A percentile compares a stretch with the other conserved stretches of the same genome.
Evolutionary conservation across 345 rosid species (phyloP).

Genomic region (Bruguiera gymnorhiza): DNA sequence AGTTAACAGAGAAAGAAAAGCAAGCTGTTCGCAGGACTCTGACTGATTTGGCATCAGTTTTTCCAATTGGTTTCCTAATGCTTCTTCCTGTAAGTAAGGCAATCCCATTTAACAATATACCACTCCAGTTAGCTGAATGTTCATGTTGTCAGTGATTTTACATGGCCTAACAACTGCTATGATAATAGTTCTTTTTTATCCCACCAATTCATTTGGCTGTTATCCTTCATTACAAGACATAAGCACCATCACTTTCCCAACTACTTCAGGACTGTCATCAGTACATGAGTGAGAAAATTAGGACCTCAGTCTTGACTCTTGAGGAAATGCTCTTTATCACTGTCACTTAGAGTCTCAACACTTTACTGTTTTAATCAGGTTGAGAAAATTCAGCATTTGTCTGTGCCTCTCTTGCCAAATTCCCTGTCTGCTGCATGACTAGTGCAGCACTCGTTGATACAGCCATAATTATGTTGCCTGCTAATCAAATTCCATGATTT

Average conservation of each 20-base stretch:
- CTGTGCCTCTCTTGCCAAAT: no score
- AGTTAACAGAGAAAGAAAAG: constrained; percentile 83
- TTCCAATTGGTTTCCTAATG: constrained; percentile 92
- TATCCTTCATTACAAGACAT: not conserved
- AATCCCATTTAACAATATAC: not conserved
- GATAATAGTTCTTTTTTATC: not conserved
- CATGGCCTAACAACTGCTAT: not conserved
- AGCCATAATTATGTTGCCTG: no score
- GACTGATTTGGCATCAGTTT: constrained; percentile 85
- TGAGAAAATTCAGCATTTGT: no score
- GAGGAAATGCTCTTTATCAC: no score
- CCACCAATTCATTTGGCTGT: not conserved
- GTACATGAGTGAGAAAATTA: no score
- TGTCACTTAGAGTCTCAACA: no score
- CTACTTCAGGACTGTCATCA: not conserved
- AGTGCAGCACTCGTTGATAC: no score
- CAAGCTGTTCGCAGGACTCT: constrained; percentile 73
- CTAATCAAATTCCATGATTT: no score
- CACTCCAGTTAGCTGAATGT: not conserved
- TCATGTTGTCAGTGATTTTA: not conserved
- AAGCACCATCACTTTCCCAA: not conserved
- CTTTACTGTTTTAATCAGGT: no score
- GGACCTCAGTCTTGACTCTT: no score
- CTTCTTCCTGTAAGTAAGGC: constrained; percentile 85
- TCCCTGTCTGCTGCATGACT: no score